Percentiles rank a stretch among this genome's conserved stretches.
Evolutionary conservation across 2,329 filamentous ascomycete genomes (phyloP).

Genomic region (Pseudogymnoascus sp.): DNA sequence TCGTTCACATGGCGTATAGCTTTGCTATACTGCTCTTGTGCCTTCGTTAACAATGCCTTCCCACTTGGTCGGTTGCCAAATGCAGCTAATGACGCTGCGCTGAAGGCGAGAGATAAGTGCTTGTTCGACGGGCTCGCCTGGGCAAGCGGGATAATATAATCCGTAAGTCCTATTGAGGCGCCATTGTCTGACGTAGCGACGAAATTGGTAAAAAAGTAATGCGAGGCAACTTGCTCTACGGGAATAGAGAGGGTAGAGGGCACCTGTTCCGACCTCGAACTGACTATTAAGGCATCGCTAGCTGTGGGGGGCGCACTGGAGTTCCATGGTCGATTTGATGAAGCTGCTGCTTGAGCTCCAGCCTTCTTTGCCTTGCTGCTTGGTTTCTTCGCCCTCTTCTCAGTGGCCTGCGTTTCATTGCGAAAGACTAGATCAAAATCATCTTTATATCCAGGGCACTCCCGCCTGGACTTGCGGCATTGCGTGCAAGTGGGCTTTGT

Average conservation of each 20-base stretch:
- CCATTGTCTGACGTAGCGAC: conserved; percentile 46
- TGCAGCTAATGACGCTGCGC: conserved; percentile 52
- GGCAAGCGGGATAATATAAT: conserved; percentile 51
- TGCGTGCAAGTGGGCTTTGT: conserved; percentile 59
- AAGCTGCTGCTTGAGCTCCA: conserved; percentile 1
- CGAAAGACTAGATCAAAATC: conserved; percentile 67
- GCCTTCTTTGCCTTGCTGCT: background rate
- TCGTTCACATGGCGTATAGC: conserved; percentile 46
- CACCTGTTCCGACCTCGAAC: conserved; percentile 19
- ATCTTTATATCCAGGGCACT: conserved; percentile 62
- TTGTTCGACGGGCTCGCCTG: conserved; percentile 36
- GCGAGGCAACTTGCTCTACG: conserved; percentile 48
- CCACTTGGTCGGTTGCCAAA: conserved; percentile 44
- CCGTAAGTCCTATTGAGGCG: conserved; percentile 49
- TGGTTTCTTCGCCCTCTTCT: conserved; percentile 43
- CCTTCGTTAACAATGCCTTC: conserved; percentile 31
- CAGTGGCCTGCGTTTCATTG: conserved; percentile 63
- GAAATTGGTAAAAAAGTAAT: conserved; percentile 56
- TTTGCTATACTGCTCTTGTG: conserved; percentile 47
- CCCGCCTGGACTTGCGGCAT: conserved; percentile 55
- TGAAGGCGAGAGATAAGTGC: conserved; percentile 51
- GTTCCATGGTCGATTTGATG: background rate
- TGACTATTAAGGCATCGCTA: conserved; percentile 11
- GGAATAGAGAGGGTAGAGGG: conserved; percentile 38
- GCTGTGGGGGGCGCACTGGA: background rate